Evolutionary conservation across 139 green algal species (phyloP).

Genomic region (Chara braunii): DNA sequence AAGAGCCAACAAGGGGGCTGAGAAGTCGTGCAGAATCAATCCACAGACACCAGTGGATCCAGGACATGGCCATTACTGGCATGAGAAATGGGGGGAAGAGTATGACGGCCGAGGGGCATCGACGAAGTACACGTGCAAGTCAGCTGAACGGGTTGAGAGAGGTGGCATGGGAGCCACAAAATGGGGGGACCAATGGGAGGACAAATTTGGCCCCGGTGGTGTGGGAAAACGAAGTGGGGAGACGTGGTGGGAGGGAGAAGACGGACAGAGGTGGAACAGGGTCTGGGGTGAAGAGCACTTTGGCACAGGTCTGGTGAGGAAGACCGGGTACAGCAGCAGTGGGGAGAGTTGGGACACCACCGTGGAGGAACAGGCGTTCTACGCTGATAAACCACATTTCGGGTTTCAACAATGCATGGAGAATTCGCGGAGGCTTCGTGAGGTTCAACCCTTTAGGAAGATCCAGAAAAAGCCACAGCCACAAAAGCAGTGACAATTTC

Average conservation of each 20-base stretch:
- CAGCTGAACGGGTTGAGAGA: constrained; percentile 25
- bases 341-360: constrained; percentile 39
- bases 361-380: constrained; percentile 35
- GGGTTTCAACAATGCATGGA: constrained; percentile 35
- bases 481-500: too few species aligned
- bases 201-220: constrained; percentile 21
- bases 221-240: constrained; percentile 16
- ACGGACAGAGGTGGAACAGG: constrained; percentile 8
- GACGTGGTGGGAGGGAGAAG: constrained; percentile 33
- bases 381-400: constrained; percentile 30
- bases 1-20: neutral
- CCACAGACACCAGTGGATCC: constrained; percentile 2
- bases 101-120: constrained; percentile 32
- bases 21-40: constrained; percentile 39
- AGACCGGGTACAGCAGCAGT: constrained; percentile 30
- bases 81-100: constrained; percentile 41
- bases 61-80: constrained; percentile 20
- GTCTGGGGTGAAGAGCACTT: constrained; percentile 40
- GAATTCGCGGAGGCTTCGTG: constrained; percentile 13
- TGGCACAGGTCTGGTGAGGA: constrained; percentile 29
- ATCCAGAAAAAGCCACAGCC: constrained; percentile 10
- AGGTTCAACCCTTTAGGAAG: constrained; percentile 18
- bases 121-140: constrained; percentile 35
- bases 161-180: constrained; percentile 13
- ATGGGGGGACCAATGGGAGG: constrained; percentile 45